Evolutionary conservation across 2,329 filamentous ascomycete genomes (phyloP).

Genomic region (Cladosporium sp.): DNA sequence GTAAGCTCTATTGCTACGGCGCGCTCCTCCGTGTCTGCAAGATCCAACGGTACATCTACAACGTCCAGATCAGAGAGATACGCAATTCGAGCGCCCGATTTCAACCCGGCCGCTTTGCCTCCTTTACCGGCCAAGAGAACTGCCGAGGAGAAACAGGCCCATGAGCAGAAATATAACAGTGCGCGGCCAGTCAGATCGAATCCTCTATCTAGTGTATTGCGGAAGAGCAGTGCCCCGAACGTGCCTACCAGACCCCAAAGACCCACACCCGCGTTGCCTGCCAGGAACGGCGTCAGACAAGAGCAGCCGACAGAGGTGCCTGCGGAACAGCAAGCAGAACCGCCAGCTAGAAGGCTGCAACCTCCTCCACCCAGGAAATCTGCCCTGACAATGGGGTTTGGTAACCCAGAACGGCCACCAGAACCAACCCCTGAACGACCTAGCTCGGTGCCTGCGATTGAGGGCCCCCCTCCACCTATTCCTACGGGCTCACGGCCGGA

Average conservation of each 20-base stretch:
- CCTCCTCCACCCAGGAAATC: conserved; percentile 24
- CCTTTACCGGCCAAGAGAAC: conserved; percentile 48
- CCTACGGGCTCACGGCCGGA: conserved; percentile 54
- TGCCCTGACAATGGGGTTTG: conserved; percentile 26
- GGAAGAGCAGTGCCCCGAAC: conserved; percentile 5
- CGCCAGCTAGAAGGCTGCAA: conserved; percentile 15
- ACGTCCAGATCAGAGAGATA: conserved; percentile 24
- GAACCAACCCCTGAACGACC: conserved; percentile 14
- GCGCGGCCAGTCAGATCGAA: conserved; percentile 13
- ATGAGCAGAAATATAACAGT: conserved; percentile 20
- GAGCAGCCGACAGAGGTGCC: neutral
- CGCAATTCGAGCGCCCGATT: conserved; percentile 45
- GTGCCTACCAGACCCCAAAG: conserved; percentile 13
- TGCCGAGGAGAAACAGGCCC: conserved; percentile 37
- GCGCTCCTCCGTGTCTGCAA: conserved; percentile 46
- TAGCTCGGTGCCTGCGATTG: conserved; percentile 11
- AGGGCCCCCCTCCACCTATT: conserved; percentile 44
- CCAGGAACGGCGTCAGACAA: conserved; percentile 4
- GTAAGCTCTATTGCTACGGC: conserved; percentile 46
- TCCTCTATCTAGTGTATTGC: conserved; percentile 1
- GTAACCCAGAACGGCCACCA: conserved; percentile 18
- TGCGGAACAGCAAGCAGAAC: neutral
- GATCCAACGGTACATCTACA: conserved; percentile 36
- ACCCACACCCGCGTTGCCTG: conserved; percentile 3
- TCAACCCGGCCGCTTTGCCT: conserved; percentile 51